Conservation (phyloP, 176 grass and related monocot species). For the Ensete ventricosum region DNA sequence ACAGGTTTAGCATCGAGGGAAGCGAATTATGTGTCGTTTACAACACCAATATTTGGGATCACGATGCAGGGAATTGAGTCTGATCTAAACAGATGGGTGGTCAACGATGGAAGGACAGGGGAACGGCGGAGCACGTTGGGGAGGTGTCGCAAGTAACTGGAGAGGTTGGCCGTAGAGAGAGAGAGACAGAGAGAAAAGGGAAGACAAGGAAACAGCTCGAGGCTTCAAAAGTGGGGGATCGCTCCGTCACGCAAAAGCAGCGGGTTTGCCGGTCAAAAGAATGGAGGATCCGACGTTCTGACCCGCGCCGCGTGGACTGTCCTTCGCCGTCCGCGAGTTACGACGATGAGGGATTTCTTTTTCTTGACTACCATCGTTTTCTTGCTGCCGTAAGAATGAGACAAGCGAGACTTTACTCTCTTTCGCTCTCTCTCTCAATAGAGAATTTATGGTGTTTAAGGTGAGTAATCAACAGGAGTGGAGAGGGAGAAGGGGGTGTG, state of each 20-base stretch:
- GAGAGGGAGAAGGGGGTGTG: background rate
- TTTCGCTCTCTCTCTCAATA: background rate
- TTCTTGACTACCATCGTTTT: too few species aligned
- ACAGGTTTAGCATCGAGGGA: too few species aligned
- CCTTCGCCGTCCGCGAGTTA: background rate
- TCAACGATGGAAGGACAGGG: too few species aligned
- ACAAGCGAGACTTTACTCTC: background rate
- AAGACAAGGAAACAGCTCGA: background rate
- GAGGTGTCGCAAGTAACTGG: background rate
- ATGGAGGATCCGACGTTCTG: background rate
- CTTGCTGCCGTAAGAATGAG: background rate
- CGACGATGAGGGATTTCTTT: background rate
- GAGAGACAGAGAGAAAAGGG: too few species aligned
- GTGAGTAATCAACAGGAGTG: background rate
- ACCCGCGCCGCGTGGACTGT: background rate
- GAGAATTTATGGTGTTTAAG: background rate
- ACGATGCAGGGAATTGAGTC: too few species aligned
- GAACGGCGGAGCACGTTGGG: background rate
- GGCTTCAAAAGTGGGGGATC: background rate
- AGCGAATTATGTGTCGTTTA: too few species aligned
- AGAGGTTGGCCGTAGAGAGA: background rate
- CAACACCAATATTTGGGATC: too few species aligned
- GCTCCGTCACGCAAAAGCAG: conserved; percentile 5
- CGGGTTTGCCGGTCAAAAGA: conserved; percentile 9
- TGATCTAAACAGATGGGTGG: too few species aligned